Evolutionary conservation across 345 rosid genomes (phyloP), one percentile per base, ranked within the genome.

Genomic region (Eucalyptus curtisii): DNA sequence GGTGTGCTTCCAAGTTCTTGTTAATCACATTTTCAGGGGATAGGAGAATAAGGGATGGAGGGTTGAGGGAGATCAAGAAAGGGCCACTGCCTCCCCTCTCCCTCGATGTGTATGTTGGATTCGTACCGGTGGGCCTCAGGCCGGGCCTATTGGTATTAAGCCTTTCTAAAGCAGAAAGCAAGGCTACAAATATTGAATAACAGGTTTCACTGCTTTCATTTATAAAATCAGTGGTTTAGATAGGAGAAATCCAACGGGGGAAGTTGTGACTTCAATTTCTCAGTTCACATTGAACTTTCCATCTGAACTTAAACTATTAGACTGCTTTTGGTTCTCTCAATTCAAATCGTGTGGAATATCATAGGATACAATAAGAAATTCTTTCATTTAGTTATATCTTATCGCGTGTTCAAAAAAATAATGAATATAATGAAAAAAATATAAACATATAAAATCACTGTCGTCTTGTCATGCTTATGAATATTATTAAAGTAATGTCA

Each of bases 391-490:
- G 44, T 31, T 5, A 10, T 17, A 13, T 33, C 13, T 68, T 68
- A 44, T 68, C 25, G 0, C 2, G 0, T 0, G 42, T 16, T 33
- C 7, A 8, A 68, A n/a, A 14, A 68, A 68, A 16, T 14, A 13
- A 68, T 68, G 24, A 12, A 68, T 68, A 33, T 33, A 20, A 33
- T 17, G 44, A 33, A 68, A n/a, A n/a, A n/a, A 68, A 31, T 3
- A 2, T 68, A 8, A 1, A 66, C 22, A 4, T n/a, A 8, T 64
- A 66, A 64, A 64, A 66, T 31, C 20, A 66, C 2, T 2, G 6
- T 15, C 3, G 10, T n/a, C 20, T 64, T 64, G 6, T n/a, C 40
- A n/a, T 66, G 22, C 40, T 66, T 66, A 30, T 61, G 4, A 61
- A 13, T 61, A 30, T 30, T 61, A 6, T 27, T 30, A 61, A 61